Percentiles rank a stretch among this genome's conserved stretches.
phyloP scores from a whole-genome alignment of 1,284 basidiomycete genomes.

The Ganoderma boninense region DNA sequence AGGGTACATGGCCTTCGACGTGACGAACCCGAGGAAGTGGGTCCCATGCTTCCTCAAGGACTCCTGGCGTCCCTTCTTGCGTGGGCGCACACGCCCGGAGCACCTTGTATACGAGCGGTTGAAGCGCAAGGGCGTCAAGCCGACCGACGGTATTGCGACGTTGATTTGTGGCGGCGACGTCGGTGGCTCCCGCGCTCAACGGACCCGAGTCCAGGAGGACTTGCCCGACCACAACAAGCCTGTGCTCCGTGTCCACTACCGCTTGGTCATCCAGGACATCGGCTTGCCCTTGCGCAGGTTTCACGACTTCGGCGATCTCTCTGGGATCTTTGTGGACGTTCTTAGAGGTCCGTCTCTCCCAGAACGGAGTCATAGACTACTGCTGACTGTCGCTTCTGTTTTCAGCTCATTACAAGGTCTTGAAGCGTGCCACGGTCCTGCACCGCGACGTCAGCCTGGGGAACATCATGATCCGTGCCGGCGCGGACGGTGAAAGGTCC shows the following conservation, averaged over 20 bases:
- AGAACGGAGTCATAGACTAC: no score
- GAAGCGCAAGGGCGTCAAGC: not conserved
- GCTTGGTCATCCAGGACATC: constrained; percentile 12
- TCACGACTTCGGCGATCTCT: constrained; percentile 3
- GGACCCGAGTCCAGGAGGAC: constrained; percentile 9
- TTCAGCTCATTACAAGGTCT: constrained; percentile 1
- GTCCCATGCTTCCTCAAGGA: constrained; percentile 16
- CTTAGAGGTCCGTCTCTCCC: not conserved
- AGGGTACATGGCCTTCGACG: constrained; percentile 15
- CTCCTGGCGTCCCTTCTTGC: constrained; percentile 19
- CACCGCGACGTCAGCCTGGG: constrained; percentile 23
- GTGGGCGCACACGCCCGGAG: constrained; percentile 12
- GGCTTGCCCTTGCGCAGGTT: not conserved
- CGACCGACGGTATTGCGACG: not conserved
- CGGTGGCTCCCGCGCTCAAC: constrained; percentile 9
- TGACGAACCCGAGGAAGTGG: not conserved
- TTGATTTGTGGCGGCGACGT: constrained; percentile 23
- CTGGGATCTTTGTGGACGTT: not conserved
- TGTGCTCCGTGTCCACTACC: constrained; percentile 11
- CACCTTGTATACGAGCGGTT: constrained; percentile 14
- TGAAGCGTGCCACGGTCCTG: not conserved
- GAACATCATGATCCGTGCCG: constrained; percentile 20
- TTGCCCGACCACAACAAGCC: not conserved
- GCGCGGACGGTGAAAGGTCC: not conserved
- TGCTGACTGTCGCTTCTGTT: not conserved